Base-by-base conservation (phyloP, 306 rosid species). In the Citrullus amarus region DNA sequence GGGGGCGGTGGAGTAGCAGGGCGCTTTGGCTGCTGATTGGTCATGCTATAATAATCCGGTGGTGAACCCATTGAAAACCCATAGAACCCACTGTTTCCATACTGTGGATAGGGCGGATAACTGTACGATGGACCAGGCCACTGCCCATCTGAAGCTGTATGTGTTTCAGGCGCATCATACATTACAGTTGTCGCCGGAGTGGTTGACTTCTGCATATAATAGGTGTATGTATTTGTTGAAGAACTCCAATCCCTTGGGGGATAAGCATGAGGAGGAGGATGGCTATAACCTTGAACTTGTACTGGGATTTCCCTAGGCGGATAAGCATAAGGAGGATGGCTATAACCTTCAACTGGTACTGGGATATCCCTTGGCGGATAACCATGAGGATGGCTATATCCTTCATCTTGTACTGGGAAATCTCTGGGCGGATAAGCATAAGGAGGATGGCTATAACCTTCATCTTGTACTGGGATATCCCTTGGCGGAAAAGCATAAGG, bases 201-300 rank as follows among this genome's bases (percentile, higher is more conserved):
- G 11, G 84, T 88, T 17, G 97, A 85, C 65, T 82, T 85, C 79
- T 89, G 90, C 96, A 93, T 90, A 80, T 81, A 96, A 80, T 89
- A 81, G 4, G 89, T 83, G 36, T 77, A 56, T 41, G 80, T 83
- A 82, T 86, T 90, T 67, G 72, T 46, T 41, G 48, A 67, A 63
- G 48, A 67, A 63, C 59, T 59, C 89, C 88, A 86, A 79, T 79
- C 77, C 55, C 59, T 55, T 18, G 59, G 56, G 6, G 79, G 71
- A 53, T 71, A 53, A 38, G 55, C 75, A 53, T 56, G 38, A 63
- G 75, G 44, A 59, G 66, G 66, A 28, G 50, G 48, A 44, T 75
- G 76, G 39, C 54, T 41, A 8, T 79, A 62, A 75, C 68, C 72
- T 62, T 48, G 78, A 56, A 69, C 76, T 15, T 76, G 48, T 46